Conservation (phyloP, 306 rosid genomes). For the Macrotyloma uniflorum region DNA sequence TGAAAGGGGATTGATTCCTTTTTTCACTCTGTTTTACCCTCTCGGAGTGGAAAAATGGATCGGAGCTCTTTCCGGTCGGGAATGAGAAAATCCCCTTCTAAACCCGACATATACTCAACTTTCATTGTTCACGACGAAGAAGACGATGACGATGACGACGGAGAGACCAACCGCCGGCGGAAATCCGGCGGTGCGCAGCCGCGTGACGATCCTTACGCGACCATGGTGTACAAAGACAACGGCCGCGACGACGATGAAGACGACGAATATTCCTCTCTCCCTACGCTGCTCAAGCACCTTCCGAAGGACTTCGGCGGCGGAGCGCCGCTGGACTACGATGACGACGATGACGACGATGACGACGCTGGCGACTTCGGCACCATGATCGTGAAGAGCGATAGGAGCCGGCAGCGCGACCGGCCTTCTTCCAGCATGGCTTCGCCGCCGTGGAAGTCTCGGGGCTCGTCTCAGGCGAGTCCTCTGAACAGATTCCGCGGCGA, state of each 20-base stretch:
- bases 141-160: conserved; percentile 41
- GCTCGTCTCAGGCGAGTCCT: conserved; percentile 45
- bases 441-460: conserved; percentile 47
- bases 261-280: conserved; percentile 78
- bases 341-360: conserved; percentile 66
- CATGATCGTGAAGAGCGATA: conserved; percentile 66
- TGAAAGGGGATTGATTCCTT: neutral
- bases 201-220: conserved; percentile 67
- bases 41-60: conserved; percentile 58
- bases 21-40: neutral
- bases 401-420: conserved; percentile 50
- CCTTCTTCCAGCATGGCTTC: conserved; percentile 48
- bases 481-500: conserved; percentile 35
- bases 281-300: conserved; percentile 87
- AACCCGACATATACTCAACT: conserved; percentile 75
- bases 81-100: conserved; percentile 52
- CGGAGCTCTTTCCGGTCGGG: conserved; percentile 51
- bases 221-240: conserved; percentile 74
- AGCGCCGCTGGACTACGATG: conserved; percentile 75
- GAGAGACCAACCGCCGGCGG: conserved; percentile 38
- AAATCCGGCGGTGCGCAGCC: conserved; percentile 31
- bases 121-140: conserved; percentile 68
- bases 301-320: conserved; percentile 99
- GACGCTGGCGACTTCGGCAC: conserved; percentile 77
- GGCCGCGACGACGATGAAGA: conserved; percentile 65